Evolutionary conservation across 2,329 filamentous ascomycete genomes (phyloP).

Genomic region (Aspergillus candidus): DNA sequence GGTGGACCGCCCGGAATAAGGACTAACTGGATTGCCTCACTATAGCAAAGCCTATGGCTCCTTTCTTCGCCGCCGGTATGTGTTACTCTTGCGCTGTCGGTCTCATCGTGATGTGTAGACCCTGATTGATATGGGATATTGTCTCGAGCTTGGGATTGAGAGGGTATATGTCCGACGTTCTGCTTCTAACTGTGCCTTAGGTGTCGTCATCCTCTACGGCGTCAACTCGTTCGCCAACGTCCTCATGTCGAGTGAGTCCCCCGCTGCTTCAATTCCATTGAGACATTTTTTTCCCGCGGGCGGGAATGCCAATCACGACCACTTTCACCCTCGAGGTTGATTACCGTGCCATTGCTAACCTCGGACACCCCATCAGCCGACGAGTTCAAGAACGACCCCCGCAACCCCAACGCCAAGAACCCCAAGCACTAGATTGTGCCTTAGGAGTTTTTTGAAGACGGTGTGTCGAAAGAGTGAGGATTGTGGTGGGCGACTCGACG

Average conservation of each 20-base stretch:
- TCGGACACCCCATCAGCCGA: conserved; percentile 54
- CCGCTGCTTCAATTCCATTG: neutral
- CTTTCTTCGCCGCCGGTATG: conserved; percentile 94
- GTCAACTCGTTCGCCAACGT: conserved; percentile 75
- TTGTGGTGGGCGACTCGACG: conserved; percentile 15
- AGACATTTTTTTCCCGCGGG: too few relatives aligned
- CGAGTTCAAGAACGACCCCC: conserved; percentile 95
- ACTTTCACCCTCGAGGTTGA: neutral
- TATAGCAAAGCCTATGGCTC: conserved; percentile 80
- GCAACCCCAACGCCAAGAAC: conserved; percentile 55
- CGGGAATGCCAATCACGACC: too few relatives aligned
- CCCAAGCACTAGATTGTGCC: conserved; percentile 31
- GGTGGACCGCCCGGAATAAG: conserved; percentile 11
- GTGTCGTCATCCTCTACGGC: conserved; percentile 81
- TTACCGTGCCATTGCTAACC: conserved; percentile 17
- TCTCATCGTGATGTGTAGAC: neutral
- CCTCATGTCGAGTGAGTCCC: conserved; percentile 68
- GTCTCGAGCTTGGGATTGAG: conserved; percentile 1
- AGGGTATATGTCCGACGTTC: conserved; percentile 5
- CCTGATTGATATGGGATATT: neutral
- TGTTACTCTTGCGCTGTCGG: conserved; percentile 36
- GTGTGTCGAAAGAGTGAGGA: conserved; percentile 12
- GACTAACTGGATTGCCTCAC: conserved; percentile 24
- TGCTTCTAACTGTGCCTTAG: conserved; percentile 41
- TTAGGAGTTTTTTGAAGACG: conserved; percentile 12